Conservation (phyloP, 2,329 filamentous ascomycete species). For the Trichoderma sp. region DNA sequence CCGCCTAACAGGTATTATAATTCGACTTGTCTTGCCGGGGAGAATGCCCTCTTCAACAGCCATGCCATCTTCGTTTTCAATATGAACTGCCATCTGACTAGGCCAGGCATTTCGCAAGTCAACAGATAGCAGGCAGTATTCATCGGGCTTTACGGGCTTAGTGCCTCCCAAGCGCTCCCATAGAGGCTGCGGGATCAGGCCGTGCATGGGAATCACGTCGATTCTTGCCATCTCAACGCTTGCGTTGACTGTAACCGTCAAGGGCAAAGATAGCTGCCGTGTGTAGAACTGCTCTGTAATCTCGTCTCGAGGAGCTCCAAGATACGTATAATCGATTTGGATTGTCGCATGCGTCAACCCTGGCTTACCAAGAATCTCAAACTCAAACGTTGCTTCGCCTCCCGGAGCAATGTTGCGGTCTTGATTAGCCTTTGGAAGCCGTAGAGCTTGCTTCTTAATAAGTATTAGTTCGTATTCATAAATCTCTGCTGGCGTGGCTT, state of each 20-base stretch:
- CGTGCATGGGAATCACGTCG: conserved; percentile 74
- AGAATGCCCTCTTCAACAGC: conserved; percentile 59
- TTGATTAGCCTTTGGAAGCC: conserved; percentile 54
- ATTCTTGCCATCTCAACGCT: conserved; percentile 80
- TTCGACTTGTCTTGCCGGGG: conserved; percentile 69
- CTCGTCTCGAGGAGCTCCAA: conserved; percentile 70
- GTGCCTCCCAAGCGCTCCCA: conserved; percentile 53
- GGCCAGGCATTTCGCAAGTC: conserved; percentile 92
- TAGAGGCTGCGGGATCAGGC: conserved; percentile 61
- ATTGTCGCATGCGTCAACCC: conserved; percentile 78
- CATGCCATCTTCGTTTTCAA: conserved; percentile 56
- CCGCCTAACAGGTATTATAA: conserved; percentile 74
- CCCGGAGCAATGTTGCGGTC: conserved; percentile 66
- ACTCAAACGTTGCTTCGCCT: conserved; percentile 69
- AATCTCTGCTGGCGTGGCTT: conserved; percentile 74
- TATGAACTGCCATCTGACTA: conserved; percentile 67
- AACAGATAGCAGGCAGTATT: conserved; percentile 77
- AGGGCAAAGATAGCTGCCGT: conserved; percentile 74
- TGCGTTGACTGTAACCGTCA: conserved; percentile 89
- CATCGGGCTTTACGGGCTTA: conserved; percentile 48
- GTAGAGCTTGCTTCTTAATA: conserved; percentile 70
- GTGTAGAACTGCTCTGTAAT: conserved; percentile 78
- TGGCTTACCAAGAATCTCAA: conserved; percentile 84
- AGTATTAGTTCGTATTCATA: conserved; percentile 85
- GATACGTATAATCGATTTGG: conserved; percentile 81